phyloP scores from a whole-genome alignment of 352 stramenopile genomes.

The Pythium biforme region DNA sequence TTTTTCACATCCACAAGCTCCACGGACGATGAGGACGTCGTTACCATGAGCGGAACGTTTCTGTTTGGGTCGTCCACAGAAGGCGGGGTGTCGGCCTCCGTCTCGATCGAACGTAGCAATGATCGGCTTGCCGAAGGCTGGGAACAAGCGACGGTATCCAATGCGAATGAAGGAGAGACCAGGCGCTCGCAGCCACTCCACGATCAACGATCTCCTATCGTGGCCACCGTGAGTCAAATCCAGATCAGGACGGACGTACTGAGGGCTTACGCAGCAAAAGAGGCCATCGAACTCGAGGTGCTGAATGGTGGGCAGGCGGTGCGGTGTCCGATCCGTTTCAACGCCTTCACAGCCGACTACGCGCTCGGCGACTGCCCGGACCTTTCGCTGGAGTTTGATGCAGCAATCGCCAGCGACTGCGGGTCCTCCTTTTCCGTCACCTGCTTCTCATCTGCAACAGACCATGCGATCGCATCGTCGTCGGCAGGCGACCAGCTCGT shows the following conservation, averaged over 20 bases:
- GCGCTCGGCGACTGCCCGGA: constrained; percentile 35
- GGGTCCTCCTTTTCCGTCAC: constrained; percentile 1
- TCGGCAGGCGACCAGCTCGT: neutral
- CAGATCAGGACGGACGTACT: constrained; percentile 30
- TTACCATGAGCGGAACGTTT: constrained; percentile 39
- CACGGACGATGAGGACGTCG: neutral
- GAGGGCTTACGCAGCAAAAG: constrained; percentile 29
- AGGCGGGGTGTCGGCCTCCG: constrained; percentile 4
- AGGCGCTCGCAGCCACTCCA: neutral
- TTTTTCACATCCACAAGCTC: neutral
- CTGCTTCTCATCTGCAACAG: constrained; percentile 15
- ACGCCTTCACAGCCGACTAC: constrained; percentile 38
- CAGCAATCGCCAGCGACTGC: neutral
- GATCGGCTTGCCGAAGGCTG: neutral
- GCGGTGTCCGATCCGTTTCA: constrained; percentile 31
- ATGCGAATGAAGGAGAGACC: neutral
- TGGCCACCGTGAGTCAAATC: constrained; percentile 37
- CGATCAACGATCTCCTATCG: neutral
- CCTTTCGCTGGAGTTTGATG: constrained; percentile 8
- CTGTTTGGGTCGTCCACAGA: constrained; percentile 38
- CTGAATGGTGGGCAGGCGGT: constrained; percentile 23
- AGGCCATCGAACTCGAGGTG: constrained; percentile 43
- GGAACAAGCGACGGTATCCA: neutral
- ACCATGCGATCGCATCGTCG: constrained; percentile 14
- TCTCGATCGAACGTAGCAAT: constrained; percentile 18